These are phyloP conservation scores for Aureobasidium vineae DNA, from an alignment of 2,329 filamentous ascomycete genomes.

Conservation along the genomic window DNA sequence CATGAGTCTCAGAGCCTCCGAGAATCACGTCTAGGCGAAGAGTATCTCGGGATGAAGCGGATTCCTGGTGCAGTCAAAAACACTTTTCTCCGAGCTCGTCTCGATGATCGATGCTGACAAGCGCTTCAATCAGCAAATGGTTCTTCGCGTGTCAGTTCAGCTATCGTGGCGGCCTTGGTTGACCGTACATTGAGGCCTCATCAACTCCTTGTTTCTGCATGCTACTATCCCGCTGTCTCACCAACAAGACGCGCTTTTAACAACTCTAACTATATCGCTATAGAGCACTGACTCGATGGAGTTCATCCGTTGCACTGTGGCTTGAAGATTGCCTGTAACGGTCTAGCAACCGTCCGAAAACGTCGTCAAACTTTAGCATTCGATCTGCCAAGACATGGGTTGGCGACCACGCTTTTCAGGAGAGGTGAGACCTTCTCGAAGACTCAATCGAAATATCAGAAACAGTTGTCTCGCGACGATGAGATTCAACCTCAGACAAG, in stretches of 20 bases:
- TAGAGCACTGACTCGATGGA: constrained; percentile 13
- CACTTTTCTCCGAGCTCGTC: background rate
- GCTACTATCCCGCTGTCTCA: background rate
- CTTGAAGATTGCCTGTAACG: constrained; percentile 6
- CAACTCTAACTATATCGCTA: constrained; percentile 8
- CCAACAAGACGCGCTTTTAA: constrained; percentile 9
- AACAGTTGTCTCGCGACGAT: background rate
- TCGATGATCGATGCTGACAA: background rate
- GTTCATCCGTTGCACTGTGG: background rate
- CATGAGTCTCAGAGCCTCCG: constrained; percentile 11
- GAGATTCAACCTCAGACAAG: background rate
- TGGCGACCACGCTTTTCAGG: background rate
- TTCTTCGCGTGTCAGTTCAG: constrained; percentile 4
- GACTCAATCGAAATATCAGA: background rate
- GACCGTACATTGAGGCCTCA: background rate
- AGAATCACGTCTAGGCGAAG: background rate
- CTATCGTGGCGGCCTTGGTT: background rate
- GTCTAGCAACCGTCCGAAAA: constrained; percentile 17
- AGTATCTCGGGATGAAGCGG: background rate
- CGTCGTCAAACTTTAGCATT: constrained; percentile 10
- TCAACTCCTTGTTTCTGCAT: background rate
- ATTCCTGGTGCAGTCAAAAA: background rate
- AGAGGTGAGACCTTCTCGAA: constrained; percentile 17
- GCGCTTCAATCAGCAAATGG: background rate
- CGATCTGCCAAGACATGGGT: constrained; percentile 2